Conservation (phyloP, 2,329 filamentous ascomycete species). For the Alternaria infectoria region DNA sequence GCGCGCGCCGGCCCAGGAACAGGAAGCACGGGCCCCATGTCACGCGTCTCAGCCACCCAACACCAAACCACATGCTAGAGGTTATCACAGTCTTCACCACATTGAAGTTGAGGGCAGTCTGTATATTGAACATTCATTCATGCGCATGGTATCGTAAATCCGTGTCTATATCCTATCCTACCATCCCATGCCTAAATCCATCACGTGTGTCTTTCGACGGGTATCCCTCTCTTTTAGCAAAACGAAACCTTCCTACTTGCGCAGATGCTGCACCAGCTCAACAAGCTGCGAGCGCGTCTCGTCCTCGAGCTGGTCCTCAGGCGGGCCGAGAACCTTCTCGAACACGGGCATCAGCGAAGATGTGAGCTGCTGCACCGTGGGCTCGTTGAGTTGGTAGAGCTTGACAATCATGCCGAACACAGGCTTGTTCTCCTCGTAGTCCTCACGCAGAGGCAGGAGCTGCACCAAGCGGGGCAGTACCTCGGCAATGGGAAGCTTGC, state of each 20-base stretch:
- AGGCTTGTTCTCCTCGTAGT: constrained; percentile 95
- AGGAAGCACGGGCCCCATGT: constrained; percentile 13
- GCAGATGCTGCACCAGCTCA: constrained; percentile 64
- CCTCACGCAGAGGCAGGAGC: constrained; percentile 85
- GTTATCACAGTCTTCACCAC: background rate
- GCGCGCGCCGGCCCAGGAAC: constrained; percentile 22
- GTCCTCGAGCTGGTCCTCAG: constrained; percentile 76
- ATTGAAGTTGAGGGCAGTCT: background rate
- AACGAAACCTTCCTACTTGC: constrained; percentile 41
- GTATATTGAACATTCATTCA: constrained; percentile 18
- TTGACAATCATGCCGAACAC: constrained; percentile 89
- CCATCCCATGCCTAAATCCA: constrained; percentile 18
- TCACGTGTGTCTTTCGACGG: constrained; percentile 36
- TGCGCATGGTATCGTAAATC: constrained; percentile 29
- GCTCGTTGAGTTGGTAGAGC: constrained; percentile 76
- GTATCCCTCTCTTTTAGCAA: constrained; percentile 28
- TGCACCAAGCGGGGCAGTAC: constrained; percentile 81
- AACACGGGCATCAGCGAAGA: constrained; percentile 73
- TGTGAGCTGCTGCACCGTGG: constrained; percentile 72
- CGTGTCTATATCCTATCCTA: constrained; percentile 22
- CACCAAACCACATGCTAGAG: background rate
- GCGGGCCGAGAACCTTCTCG: constrained; percentile 72
- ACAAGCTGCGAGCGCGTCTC: constrained; percentile 72
- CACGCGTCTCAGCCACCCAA: constrained; percentile 13
- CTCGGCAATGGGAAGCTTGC: constrained; percentile 78